phyloP scores from a whole-genome alignment of 345 rosid species.

The Salix suchowensis region DNA sequence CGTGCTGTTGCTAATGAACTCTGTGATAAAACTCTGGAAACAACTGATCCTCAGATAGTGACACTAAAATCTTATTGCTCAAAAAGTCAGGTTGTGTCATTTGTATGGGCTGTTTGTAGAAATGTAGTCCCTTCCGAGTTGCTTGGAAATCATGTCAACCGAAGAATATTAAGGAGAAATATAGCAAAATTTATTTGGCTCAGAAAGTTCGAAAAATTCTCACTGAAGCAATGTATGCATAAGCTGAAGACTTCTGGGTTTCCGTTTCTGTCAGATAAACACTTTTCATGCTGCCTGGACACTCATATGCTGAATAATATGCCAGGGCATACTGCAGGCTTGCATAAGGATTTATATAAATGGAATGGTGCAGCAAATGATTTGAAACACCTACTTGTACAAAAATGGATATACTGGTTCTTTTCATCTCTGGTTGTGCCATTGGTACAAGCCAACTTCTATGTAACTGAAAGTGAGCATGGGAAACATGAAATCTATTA shows the following conservation, averaged over 20 bases:
- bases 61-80: constrained; percentile 47
- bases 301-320: constrained; percentile 17
- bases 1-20: constrained; percentile 12
- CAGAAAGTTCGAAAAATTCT: constrained; percentile 67
- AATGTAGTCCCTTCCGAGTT: constrained; percentile 61
- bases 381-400: constrained; percentile 43
- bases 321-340: constrained; percentile 14
- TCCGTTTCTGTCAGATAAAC: constrained; percentile 41
- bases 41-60: constrained; percentile 18
- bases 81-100: constrained; percentile 61
- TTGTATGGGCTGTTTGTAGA: constrained; percentile 76
- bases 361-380: constrained; percentile 20
- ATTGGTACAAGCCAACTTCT: constrained; percentile 64
- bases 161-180: constrained; percentile 62
- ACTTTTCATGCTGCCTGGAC: constrained; percentile 26
- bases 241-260: constrained; percentile 51
- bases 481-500: constrained; percentile 56
- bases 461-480: constrained; percentile 71
- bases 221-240: constrained; percentile 54
- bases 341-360: constrained; percentile 18
- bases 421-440: constrained; percentile 62
- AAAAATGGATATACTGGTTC: constrained; percentile 79
- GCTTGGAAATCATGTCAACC: constrained; percentile 60
- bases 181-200: constrained; percentile 58
- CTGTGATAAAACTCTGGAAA: constrained; percentile 8